These are phyloP conservation scores for Oxytropis ochrocephala DNA, from an alignment of 306 rosid genomes.

Conservation along the genomic window DNA sequence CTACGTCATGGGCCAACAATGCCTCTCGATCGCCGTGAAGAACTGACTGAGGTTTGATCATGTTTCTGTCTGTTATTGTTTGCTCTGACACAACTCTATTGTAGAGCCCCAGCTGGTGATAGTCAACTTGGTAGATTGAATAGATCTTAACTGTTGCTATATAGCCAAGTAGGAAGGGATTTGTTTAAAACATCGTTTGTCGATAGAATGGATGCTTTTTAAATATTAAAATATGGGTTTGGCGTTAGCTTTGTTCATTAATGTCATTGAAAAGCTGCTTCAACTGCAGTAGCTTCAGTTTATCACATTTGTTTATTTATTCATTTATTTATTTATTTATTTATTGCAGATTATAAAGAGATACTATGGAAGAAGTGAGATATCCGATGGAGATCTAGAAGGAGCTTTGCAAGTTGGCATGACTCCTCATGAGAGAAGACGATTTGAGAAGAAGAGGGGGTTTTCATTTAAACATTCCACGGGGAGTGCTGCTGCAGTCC, in stretches of 20 bases:
- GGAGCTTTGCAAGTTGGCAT: slow-evolving; percentile 76
- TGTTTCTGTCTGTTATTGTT: slow-evolving; percentile 5
- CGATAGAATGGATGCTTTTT: neutral
- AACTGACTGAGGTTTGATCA: slow-evolving; percentile 61
- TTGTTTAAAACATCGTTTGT: neutral
- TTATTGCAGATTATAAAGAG: slow-evolving; percentile 60
- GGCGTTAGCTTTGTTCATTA: neutral
- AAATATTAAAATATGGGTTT: slow-evolving; percentile 12
- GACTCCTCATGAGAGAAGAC: slow-evolving; percentile 83
- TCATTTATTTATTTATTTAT: neutral
- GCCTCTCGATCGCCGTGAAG: slow-evolving; percentile 74
- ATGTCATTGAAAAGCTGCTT: slow-evolving; percentile 7
- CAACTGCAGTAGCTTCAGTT: neutral
- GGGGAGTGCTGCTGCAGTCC: slow-evolving; percentile 22
- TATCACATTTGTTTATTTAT: neutral
- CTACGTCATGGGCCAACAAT: slow-evolving; percentile 83
- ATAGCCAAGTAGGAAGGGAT: neutral
- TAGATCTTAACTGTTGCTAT: neutral
- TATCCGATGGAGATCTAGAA: slow-evolving; percentile 77
- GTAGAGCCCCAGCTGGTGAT: neutral
- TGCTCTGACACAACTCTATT: neutral
- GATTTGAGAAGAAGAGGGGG: slow-evolving; percentile 64
- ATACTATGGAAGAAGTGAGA: slow-evolving; percentile 84
- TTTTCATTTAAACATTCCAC: slow-evolving; percentile 38
- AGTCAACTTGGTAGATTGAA: neutral